Evolutionary conservation across 495 filamentous ascomycete species (phyloP).

Genomic region (Podospora conica): DNA sequence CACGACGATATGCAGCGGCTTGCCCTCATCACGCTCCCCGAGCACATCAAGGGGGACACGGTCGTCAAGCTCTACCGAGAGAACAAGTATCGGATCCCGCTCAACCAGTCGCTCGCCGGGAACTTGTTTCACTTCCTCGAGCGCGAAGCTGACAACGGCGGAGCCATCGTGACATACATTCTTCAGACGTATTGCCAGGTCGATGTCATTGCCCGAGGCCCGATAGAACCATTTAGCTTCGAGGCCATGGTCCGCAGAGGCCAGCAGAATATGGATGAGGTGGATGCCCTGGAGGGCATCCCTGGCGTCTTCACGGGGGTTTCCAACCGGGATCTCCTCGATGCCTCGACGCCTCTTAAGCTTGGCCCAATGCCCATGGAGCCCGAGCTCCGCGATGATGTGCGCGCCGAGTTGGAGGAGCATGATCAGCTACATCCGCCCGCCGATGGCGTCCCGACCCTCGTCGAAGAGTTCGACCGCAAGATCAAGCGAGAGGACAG

Average conservation of each 20-base stretch:
- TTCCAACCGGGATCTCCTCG: slow-evolving; percentile 62
- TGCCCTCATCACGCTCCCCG: slow-evolving; percentile 60
- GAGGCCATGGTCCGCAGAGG: slow-evolving; percentile 66
- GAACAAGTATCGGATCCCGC: slow-evolving; percentile 80
- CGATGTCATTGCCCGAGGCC: slow-evolving; percentile 65
- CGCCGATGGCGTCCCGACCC: slow-evolving; percentile 51
- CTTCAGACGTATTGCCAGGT: slow-evolving; percentile 70
- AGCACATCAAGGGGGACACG: slow-evolving; percentile 67
- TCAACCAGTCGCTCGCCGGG: slow-evolving; percentile 71
- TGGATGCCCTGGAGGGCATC: slow-evolving; percentile 86
- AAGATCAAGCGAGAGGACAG: slow-evolving; percentile 86
- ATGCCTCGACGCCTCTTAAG: slow-evolving; percentile 52
- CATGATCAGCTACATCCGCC: slow-evolving; percentile 69
- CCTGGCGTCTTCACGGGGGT: slow-evolving; percentile 85
- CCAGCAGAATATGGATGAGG: slow-evolving; percentile 53
- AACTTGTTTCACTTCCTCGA: slow-evolving; percentile 85
- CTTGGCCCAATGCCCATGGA: slow-evolving; percentile 81
- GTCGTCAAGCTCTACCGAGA: slow-evolving; percentile 69
- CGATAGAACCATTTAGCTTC: slow-evolving; percentile 72
- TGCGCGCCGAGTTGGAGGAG: slow-evolving; percentile 75
- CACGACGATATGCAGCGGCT: slow-evolving; percentile 68
- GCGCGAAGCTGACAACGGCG: slow-evolving; percentile 70
- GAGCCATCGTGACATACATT: slow-evolving; percentile 64
- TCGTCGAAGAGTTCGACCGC: slow-evolving; percentile 72
- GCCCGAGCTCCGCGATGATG: slow-evolving; percentile 65